Base-by-base conservation (phyloP, 345 rosid species). In the Bretschneidera sinensis region DNA sequence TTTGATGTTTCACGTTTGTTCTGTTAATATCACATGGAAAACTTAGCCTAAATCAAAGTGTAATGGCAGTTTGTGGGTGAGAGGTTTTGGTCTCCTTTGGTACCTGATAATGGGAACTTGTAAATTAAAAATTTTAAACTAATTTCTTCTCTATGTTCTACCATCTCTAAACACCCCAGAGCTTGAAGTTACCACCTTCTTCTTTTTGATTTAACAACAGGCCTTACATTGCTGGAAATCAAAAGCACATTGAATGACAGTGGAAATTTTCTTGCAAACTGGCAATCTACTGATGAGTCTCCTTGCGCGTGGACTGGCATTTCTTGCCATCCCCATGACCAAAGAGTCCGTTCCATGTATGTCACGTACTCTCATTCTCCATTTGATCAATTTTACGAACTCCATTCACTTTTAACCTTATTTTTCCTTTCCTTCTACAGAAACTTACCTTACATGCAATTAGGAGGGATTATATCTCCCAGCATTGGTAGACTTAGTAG, bases 301-400 rank as follows among this genome's bases (percentile, higher is more conserved):
- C 98, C 97, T 57, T 89, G 98, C 75, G 72, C 75, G 59, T 92
- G 98, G 98, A 89, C 88, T 73, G 98, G 98, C 3, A 84, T 92
- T 67, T 78, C 91, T 45, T 92, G 98, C 75, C 55, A 81, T 59
- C 73, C 77, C 33, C 63, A 79, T 57, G 96, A 82, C 68, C 82
- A 81, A 21, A 78, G 94, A 60, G 98, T 92, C 9, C 78, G 75
- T 60, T 78, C 86, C 52, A 80, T 92, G 98, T 92, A 83, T 48
- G 70, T 19, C 16, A 14, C n/a, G n/a, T n/a, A n/a, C n/a, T 22
- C 17, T 11, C n/a, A 31, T 50, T 6, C 17, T 43, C 19, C 16
- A 2, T 43, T 22, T 60, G 5, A 56, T 21, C 23, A 15, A 34
- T 24, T 54, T 25, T 43, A 17, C 33, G 45, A 4, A 7, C 45